phyloP scores from a whole-genome alignment of 1,284 basidiomycete species.

The Ustilago loliicola region DNA sequence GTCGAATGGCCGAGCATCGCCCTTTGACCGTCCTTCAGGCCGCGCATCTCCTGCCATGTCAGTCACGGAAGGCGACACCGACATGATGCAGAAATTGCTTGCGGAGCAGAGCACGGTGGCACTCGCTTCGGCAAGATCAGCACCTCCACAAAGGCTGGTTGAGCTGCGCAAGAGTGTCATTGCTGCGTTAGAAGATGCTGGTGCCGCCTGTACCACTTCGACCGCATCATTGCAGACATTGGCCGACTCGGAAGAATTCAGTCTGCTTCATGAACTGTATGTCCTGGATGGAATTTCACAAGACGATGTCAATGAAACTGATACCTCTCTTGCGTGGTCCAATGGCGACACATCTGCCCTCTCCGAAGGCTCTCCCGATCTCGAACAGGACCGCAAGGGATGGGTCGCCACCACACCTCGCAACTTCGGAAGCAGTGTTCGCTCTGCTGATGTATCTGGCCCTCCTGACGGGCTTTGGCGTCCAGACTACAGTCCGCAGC shows the following conservation, averaged over 20 bases:
- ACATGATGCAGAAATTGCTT: conserved; percentile 24
- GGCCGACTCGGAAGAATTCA: conserved; percentile 55
- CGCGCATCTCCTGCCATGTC: conserved; percentile 32
- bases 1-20: conserved; percentile 37
- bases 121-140: neutral
- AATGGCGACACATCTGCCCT: conserved; percentile 26
- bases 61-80: conserved; percentile 16
- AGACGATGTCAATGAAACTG: conserved; percentile 29
- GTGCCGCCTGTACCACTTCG: conserved; percentile 33
- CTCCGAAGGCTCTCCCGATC: conserved; percentile 28
- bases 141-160: conserved; percentile 41
- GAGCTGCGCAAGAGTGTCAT: conserved; percentile 46
- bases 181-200: conserved; percentile 43
- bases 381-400: conserved; percentile 28
- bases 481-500: conserved; percentile 21
- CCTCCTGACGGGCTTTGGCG: conserved; percentile 11
- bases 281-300: conserved; percentile 35
- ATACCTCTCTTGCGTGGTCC: conserved; percentile 29
- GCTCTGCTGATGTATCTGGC: conserved; percentile 15
- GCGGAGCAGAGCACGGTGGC: conserved; percentile 29
- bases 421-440: conserved; percentile 47
- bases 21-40: conserved; percentile 29
- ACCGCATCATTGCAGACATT: conserved; percentile 28
- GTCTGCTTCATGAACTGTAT: conserved; percentile 57
- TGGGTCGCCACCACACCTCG: conserved; percentile 49